phyloP scores from a whole-genome alignment of 306 rosid genomes.

The Vigna hirtella region DNA sequence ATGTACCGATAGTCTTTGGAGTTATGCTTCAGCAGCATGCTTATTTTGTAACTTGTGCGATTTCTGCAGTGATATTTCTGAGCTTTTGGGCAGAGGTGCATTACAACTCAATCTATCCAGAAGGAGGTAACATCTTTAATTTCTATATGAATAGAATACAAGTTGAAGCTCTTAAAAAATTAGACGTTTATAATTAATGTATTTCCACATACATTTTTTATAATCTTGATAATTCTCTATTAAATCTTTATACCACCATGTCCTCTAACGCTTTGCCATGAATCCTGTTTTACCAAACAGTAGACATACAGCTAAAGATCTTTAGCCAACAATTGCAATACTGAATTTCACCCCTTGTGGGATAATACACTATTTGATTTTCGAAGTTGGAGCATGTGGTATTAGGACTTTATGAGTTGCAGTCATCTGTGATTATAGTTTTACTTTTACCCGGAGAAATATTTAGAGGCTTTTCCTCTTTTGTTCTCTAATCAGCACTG shows the following conservation, averaged over 20 bases:
- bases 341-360: too few relatives aligned
- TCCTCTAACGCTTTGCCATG: too few relatives aligned
- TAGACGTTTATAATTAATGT: slow-evolving; percentile 31
- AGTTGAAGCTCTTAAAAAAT: slow-evolving; percentile 31
- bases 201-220: slow-evolving; percentile 1
- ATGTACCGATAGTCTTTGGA: slow-evolving; percentile 17
- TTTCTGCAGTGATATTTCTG: slow-evolving; percentile 89
- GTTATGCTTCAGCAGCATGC: slow-evolving; percentile 23
- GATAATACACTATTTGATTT: too few relatives aligned
- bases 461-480: not conserved
- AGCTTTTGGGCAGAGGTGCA: slow-evolving; percentile 99
- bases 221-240: slow-evolving; percentile 12
- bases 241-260: not conserved
- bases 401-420: too few relatives aligned
- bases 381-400: too few relatives aligned
- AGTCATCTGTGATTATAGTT: not conserved
- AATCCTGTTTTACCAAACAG: too few relatives aligned
- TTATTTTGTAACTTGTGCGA: slow-evolving; percentile 35
- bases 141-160: not conserved
- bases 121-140: slow-evolving; percentile 71
- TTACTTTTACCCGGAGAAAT: not conserved
- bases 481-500: not conserved
- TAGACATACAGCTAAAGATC: too few relatives aligned
- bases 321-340: too few relatives aligned
- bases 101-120: slow-evolving; percentile 93